These are phyloP conservation scores for Trypanosomatidae sp. DNA, from an alignment of 208 protist species.

Conservation along the genomic window DNA sequence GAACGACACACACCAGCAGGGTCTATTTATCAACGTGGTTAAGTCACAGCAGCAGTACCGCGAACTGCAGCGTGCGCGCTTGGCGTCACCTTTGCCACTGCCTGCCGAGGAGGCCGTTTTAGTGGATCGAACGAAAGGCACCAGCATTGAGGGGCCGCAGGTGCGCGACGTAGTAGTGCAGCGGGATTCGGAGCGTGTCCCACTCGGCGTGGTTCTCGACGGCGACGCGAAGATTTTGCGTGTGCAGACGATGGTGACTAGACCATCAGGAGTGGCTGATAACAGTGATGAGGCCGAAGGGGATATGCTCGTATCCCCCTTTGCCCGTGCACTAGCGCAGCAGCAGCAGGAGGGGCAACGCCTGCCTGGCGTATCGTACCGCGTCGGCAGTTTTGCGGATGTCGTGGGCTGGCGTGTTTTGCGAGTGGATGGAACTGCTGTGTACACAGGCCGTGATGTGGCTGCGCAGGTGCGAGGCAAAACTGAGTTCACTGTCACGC, in stretches of 20 bases:
- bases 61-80: neutral
- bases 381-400: slow-evolving; percentile 4
- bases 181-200: slow-evolving; percentile 14
- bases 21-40: slow-evolving; percentile 55
- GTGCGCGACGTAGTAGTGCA: slow-evolving; percentile 13
- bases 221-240: slow-evolving; percentile 16
- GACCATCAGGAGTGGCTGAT: slow-evolving; percentile 2
- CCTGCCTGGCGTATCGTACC: too few relatives aligned
- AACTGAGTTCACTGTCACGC: slow-evolving; percentile 5
- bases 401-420: slow-evolving; percentile 38
- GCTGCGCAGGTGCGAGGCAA: slow-evolving; percentile 32
- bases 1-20: slow-evolving; percentile 29
- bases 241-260: slow-evolving; percentile 16
- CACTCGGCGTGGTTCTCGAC: slow-evolving; percentile 56
- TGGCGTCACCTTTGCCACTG: neutral
- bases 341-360: neutral
- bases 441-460: slow-evolving; percentile 32
- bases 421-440: slow-evolving; percentile 29
- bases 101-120: neutral
- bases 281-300: neutral
- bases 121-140: neutral
- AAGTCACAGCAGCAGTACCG: slow-evolving; percentile 17
- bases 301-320: slow-evolving; percentile 21
- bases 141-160: neutral
- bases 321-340: slow-evolving; percentile 18